These are phyloP conservation scores for Phascolomyces articulosus DNA, from an alignment of 371 early-diverging fungal species.

Conservation along the genomic window DNA sequence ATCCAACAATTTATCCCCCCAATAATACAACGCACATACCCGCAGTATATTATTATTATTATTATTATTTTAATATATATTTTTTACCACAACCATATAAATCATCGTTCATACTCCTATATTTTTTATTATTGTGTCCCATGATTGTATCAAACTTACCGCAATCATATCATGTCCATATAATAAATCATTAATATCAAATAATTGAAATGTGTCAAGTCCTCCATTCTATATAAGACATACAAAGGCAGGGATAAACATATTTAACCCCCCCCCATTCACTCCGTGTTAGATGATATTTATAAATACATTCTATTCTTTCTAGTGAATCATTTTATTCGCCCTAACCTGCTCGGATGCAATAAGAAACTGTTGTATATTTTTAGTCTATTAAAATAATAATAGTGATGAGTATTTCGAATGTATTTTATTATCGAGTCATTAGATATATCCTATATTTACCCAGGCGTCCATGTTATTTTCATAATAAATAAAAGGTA, in stretches of 20 bases:
- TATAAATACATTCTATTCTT: background rate
- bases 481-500: background rate
- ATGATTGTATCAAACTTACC: constrained; percentile 32
- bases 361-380: constrained; percentile 6
- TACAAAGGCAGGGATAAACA: constrained; percentile 3
- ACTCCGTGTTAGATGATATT: background rate
- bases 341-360: constrained; percentile 4
- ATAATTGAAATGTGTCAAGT: constrained; percentile 26
- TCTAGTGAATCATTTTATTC: background rate
- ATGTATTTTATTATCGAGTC: background rate
- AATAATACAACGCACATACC: no score
- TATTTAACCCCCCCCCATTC: no score
- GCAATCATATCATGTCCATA: constrained; percentile 31
- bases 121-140: no score
- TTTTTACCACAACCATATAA: no score
- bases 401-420: no score
- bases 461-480: constrained; percentile 6
- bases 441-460: no score
- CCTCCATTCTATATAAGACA: constrained; percentile 32
- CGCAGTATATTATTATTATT: no score
- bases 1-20: constrained; percentile 3
- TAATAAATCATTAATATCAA: constrained; percentile 30
- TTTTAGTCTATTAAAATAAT: background rate
- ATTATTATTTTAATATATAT: no score
- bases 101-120: no score